Percentiles rank a stretch among this genome's conserved stretches.
Evolutionary conservation across 768 basidiomycete genomes (phyloP).

Genomic region (Gloeophyllum trabeum): DNA sequence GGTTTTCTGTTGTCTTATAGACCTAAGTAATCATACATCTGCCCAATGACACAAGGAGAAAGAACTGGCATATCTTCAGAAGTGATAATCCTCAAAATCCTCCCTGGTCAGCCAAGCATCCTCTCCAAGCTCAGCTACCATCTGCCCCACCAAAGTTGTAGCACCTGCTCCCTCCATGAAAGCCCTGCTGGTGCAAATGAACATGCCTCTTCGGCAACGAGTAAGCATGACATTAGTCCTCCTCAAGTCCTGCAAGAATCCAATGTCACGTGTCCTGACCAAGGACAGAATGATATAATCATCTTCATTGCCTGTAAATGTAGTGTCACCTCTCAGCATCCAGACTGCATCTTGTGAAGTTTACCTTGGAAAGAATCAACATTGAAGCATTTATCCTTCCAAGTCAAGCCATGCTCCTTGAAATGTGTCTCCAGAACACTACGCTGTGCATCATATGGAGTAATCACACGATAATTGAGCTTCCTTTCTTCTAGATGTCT

Average conservation of each 20-base stretch:
- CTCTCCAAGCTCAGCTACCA: constrained; percentile 22
- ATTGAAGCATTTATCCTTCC: constrained; percentile 49
- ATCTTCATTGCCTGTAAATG: constrained; percentile 64
- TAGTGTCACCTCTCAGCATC: constrained; percentile 5
- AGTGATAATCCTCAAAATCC: no score
- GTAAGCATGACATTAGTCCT: constrained; percentile 86
- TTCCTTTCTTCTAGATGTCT: constrained; percentile 28
- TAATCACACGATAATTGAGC: constrained; percentile 62
- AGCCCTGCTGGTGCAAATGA: constrained; percentile 49
- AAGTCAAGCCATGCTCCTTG: constrained; percentile 34
- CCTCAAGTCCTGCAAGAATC: constrained; percentile 54
- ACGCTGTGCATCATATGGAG: constrained; percentile 74
- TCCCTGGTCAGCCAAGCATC: constrained; percentile 29
- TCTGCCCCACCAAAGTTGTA: constrained; percentile 30
- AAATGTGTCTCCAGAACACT: constrained; percentile 44
- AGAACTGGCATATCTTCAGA: no score
- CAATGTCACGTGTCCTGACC: constrained; percentile 50
- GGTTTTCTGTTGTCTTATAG: no score
- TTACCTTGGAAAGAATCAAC: constrained; percentile 74
- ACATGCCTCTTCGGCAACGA: constrained; percentile 71
- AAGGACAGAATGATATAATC: constrained; percentile 66
- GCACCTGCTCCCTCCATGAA: constrained; percentile 49
- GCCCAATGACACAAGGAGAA: no score
- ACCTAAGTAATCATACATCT: no score
- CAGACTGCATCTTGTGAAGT: constrained; percentile 5